Evolutionary conservation across 148 eudicot genomes (phyloP).

Genomic region (Heliamphora exappendiculata): DNA sequence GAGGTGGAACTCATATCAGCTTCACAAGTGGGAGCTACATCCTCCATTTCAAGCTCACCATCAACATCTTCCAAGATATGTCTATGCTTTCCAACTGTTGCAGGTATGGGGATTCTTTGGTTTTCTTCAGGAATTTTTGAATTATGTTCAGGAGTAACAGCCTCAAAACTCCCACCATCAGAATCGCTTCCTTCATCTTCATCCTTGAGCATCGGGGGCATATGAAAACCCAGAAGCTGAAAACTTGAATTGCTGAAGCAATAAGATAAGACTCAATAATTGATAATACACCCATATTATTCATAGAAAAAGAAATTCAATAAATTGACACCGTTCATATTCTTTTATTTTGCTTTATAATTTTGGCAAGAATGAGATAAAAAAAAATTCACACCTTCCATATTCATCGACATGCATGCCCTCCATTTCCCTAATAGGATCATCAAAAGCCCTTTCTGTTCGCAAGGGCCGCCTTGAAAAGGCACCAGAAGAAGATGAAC

Average conservation of each 20-base stretch:
- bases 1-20: slow-evolving; percentile 27
- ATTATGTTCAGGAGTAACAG: slow-evolving; percentile 91
- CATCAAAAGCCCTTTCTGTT: slow-evolving; percentile 92
- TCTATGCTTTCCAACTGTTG: slow-evolving; percentile 47
- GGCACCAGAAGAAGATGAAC: slow-evolving; percentile 49
- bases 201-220: slow-evolving; percentile 83
- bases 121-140: slow-evolving; percentile 32
- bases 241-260: slow-evolving; percentile 83
- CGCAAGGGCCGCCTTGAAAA: slow-evolving; percentile 64
- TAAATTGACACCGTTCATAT: background rate
- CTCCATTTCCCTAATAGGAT: slow-evolving; percentile 92
- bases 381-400: slow-evolving; percentile 57
- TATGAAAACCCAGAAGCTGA: slow-evolving; percentile 87
- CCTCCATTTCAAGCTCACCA: slow-evolving; percentile 99
- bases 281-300: background rate
- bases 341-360: background rate
- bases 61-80: slow-evolving; percentile 97
- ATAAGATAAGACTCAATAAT: slow-evolving; percentile 13
- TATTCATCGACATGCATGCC: slow-evolving; percentile 93
- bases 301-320: background rate
- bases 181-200: slow-evolving; percentile 80
- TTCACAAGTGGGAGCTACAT: slow-evolving; percentile 75
- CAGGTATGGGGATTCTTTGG: slow-evolving; percentile 24
- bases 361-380: background rate
- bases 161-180: slow-evolving; percentile 86